phyloP scores from a whole-genome alignment of 176 grass and related monocot genomes.

The Cenchrus americanus region DNA sequence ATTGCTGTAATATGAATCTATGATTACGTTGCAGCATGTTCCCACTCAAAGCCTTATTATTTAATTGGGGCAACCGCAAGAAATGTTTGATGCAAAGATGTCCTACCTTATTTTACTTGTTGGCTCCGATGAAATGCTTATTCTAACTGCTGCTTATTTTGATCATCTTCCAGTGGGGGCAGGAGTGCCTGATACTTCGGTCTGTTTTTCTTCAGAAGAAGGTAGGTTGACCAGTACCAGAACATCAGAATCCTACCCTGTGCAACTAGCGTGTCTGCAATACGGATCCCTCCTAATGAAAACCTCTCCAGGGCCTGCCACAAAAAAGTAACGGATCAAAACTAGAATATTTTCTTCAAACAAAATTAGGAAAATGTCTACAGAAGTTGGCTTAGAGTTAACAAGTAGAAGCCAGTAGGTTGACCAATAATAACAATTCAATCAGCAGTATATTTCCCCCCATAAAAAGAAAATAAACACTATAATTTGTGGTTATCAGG shows the following conservation, averaged over 20 bases:
- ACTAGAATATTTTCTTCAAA: background rate
- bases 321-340: constrained; percentile 5
- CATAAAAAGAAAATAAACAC: background rate
- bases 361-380: background rate
- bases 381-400: background rate
- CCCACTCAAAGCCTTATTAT: background rate
- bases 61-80: background rate
- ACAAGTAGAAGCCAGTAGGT: background rate
- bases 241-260: constrained; percentile 92
- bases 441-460: background rate
- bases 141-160: constrained; percentile 37
- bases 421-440: constrained; percentile 6
- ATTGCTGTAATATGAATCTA: background rate
- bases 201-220: constrained; percentile 90
- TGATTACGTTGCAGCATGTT: background rate
- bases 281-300: constrained; percentile 72
- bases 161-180: constrained; percentile 44
- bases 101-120: constrained; percentile 2
- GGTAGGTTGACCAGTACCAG: constrained; percentile 90
- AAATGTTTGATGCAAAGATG: background rate
- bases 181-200: constrained; percentile 85
- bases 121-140: background rate
- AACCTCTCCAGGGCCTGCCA: constrained; percentile 81
- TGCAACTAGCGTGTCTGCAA: constrained; percentile 63
- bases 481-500: background rate